These are phyloP conservation scores for Sporothrix mexicana DNA, from an alignment of 2,329 filamentous ascomycete genomes.

Conservation along the genomic window DNA sequence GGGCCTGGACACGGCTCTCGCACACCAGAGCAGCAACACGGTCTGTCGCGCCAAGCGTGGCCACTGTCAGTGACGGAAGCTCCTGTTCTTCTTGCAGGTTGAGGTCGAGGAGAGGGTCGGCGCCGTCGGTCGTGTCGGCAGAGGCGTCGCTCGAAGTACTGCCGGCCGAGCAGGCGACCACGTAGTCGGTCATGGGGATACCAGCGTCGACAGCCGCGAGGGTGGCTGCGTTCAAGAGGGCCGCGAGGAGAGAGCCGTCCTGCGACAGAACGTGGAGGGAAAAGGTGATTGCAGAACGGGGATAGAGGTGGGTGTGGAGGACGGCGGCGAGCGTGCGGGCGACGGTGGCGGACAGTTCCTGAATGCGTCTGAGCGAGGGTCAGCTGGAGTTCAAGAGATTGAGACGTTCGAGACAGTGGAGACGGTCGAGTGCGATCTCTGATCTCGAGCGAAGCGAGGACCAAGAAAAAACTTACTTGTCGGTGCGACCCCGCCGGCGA, in stretches of 20 bases:
- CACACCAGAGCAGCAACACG: slow-evolving; percentile 80
- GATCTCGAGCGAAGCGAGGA: not conserved
- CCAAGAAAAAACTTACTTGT: slow-evolving; percentile 67
- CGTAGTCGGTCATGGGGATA: slow-evolving; percentile 91
- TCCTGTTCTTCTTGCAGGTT: slow-evolving; percentile 85
- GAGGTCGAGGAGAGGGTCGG: slow-evolving; percentile 80
- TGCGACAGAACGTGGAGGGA: slow-evolving; percentile 86
- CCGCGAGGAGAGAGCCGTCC: slow-evolving; percentile 87
- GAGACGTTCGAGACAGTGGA: slow-evolving; percentile 24
- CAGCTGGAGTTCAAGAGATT: not conserved
- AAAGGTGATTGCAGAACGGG: slow-evolving; percentile 82
- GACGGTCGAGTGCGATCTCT: no score
- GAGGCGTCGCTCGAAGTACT: slow-evolving; percentile 71
- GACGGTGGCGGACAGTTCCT: slow-evolving; percentile 82
- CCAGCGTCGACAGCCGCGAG: slow-evolving; percentile 93
- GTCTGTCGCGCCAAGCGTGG: slow-evolving; percentile 74
- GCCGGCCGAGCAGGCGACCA: slow-evolving; percentile 86
- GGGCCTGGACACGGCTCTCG: slow-evolving; percentile 85
- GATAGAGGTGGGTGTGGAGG: slow-evolving; percentile 86
- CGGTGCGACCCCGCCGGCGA: slow-evolving; percentile 73
- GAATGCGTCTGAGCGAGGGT: slow-evolving; percentile 65
- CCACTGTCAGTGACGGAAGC: slow-evolving; percentile 85
- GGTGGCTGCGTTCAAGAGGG: slow-evolving; percentile 88
- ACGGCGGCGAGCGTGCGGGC: slow-evolving; percentile 76
- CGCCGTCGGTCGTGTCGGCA: slow-evolving; percentile 68